Conservation (phyloP, 2,329 filamentous ascomycete genomes). For the Trichoderma harzianum region DNA sequence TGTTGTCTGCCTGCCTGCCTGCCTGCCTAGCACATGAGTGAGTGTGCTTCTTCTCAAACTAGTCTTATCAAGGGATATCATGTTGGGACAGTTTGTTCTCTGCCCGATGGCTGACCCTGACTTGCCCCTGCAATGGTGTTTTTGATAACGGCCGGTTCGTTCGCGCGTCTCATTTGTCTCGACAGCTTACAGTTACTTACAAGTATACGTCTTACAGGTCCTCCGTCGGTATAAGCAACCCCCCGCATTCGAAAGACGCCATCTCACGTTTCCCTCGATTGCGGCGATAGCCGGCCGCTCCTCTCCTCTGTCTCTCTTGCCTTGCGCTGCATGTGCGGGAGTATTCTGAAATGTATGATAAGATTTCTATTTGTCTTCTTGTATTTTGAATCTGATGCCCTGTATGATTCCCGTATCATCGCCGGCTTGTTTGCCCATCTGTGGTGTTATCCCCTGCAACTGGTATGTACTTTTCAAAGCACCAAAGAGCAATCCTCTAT, state of each 20-base stretch:
- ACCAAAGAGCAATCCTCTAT: neutral
- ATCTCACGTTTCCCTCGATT: neutral
- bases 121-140: neutral
- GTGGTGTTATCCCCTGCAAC: neutral
- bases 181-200: neutral
- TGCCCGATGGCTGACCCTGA: neutral
- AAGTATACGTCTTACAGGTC: neutral
- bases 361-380: neutral
- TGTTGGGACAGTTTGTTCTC: neutral
- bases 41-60: neutral
- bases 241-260: conserved; percentile 11
- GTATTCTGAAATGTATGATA: neutral
- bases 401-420: neutral
- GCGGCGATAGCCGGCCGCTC: neutral
- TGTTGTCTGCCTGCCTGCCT: neutral
- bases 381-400: neutral
- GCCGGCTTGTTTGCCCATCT: neutral
- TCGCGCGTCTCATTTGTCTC: neutral
- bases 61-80: conserved; percentile 5
- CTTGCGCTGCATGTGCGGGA: neutral
- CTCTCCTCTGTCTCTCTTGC: neutral
- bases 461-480: neutral
- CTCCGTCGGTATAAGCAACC: neutral
- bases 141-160: neutral
- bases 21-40: neutral